Percentiles rank a stretch among this genome's conserved stretches.
phyloP scores from a whole-genome alignment of 208 protist genomes.

The Lotmaria passim region DNA sequence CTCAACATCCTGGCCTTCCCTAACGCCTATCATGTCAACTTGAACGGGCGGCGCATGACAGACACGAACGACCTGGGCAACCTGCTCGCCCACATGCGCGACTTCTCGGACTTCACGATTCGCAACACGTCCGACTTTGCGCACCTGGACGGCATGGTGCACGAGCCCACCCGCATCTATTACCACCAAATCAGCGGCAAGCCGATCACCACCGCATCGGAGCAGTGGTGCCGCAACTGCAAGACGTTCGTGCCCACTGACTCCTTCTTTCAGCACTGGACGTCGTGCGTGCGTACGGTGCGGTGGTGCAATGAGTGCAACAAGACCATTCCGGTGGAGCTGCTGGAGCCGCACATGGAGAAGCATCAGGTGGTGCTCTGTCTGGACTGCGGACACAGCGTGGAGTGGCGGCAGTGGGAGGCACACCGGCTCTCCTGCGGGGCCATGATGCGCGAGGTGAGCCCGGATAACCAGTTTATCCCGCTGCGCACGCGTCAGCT shows the following conservation, averaged over 20 bases:
- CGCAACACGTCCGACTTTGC: slow-evolving; percentile 72
- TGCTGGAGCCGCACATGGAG: slow-evolving; percentile 84
- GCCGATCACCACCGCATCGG: slow-evolving; percentile 48
- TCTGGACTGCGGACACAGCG: slow-evolving; percentile 81
- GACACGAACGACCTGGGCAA: slow-evolving; percentile 92
- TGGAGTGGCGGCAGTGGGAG: slow-evolving; percentile 93
- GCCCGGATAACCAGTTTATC: slow-evolving; percentile 86
- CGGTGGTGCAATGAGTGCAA: slow-evolving; percentile 89
- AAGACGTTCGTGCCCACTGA: slow-evolving; percentile 76
- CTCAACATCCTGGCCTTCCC: slow-evolving; percentile 59
- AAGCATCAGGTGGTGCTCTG: slow-evolving; percentile 92
- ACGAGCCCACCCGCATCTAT: slow-evolving; percentile 92
- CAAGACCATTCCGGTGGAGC: slow-evolving; percentile 75
- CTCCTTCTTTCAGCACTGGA: slow-evolving; percentile 83
- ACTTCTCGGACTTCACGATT: slow-evolving; percentile 84
- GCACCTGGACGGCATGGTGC: slow-evolving; percentile 84
- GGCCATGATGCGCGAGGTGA: slow-evolving; percentile 91
- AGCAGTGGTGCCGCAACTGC: slow-evolving; percentile 93
- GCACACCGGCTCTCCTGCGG: slow-evolving; percentile 83
- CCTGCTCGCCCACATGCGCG: slow-evolving; percentile 80
- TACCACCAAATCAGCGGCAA: slow-evolving; percentile 66
- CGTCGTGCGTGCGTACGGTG: slow-evolving; percentile 68
- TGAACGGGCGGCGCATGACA: slow-evolving; percentile 81
- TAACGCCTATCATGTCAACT: slow-evolving; percentile 61
- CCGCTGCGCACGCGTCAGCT: slow-evolving; percentile 86